A percentile compares a stretch with the other conserved stretches of the same genome.
phyloP scores from a whole-genome alignment of 2,329 filamentous ascomycete genomes.

The Fusarium penzigii region DNA sequence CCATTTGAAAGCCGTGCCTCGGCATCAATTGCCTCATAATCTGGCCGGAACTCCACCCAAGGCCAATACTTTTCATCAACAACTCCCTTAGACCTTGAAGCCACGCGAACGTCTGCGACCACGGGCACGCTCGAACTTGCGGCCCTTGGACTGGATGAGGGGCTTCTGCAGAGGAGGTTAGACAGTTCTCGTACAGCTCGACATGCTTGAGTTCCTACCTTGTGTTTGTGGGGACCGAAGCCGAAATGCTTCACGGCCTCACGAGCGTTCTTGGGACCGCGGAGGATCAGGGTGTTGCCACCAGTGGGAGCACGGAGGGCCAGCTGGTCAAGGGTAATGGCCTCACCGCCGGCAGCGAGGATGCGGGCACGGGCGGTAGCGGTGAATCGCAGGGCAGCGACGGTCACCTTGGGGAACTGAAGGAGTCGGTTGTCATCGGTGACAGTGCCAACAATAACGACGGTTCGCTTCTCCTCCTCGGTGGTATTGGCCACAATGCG shows the following conservation, averaged over 20 bases:
- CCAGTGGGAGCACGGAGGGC: constrained; percentile 93
- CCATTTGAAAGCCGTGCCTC: constrained; percentile 35
- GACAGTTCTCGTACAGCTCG: constrained; percentile 4
- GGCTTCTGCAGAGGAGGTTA: constrained; percentile 71
- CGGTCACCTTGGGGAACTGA: constrained; percentile 84
- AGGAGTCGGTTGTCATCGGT: constrained; percentile 97
- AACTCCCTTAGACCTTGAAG: constrained; percentile 94
- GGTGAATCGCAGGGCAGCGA: constrained; percentile 96
- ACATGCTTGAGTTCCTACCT: constrained; percentile 57
- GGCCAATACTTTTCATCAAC: constrained; percentile 27
- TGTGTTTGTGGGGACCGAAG: constrained; percentile 96
- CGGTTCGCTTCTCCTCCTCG: constrained; percentile 76
- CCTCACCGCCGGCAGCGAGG: constrained; percentile 89
- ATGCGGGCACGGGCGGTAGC: constrained; percentile 94
- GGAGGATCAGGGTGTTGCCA: constrained; percentile 94
- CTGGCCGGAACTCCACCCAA: constrained; percentile 29
- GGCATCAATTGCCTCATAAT: constrained; percentile 31
- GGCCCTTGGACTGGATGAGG: constrained; percentile 95
- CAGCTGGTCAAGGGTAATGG: constrained; percentile 94
- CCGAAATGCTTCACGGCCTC: constrained; percentile 99
- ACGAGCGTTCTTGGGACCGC: constrained; percentile 96
- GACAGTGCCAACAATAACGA: constrained; percentile 92
- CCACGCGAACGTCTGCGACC: constrained; percentile 96
- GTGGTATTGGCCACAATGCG: constrained; percentile 75
- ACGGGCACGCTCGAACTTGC: constrained; percentile 99